Percentiles rank a stretch among this genome's conserved stretches.
These are phyloP conservation scores for Mycena chlorophos DNA, from an alignment of 768 basidiomycete genomes.

Conservation along the genomic window DNA sequence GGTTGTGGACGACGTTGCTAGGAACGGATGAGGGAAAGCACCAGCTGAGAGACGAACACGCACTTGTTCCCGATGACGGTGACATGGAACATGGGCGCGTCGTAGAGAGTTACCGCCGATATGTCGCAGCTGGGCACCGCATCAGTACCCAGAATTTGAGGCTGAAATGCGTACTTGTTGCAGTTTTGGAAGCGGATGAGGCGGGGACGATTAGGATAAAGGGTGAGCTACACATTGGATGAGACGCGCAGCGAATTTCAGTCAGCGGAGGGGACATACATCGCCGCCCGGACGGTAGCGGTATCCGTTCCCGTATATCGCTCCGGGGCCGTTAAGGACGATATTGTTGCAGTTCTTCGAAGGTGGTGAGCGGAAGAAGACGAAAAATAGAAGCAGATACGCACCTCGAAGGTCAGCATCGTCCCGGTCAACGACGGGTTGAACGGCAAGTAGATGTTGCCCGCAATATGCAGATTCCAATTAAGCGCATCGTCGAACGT, in stretches of 20 bases:
- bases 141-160: background rate
- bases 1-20: conserved; percentile 28
- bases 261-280: conserved; percentile 5
- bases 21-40: background rate
- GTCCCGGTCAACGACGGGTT: conserved; percentile 23
- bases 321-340: conserved; percentile 24
- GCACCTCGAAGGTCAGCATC: conserved; percentile 26
- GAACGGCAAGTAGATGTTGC: conserved; percentile 24
- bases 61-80: conserved; percentile 25
- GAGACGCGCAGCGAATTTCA: background rate
- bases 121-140: conserved; percentile 21
- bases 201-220: conserved; percentile 24
- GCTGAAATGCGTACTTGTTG: conserved; percentile 18
- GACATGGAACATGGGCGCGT: conserved; percentile 28
- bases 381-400: background rate
- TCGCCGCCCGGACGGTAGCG: conserved; percentile 24
- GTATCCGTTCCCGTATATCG: conserved; percentile 28
- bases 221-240: conserved; percentile 13
- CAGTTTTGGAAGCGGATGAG: conserved; percentile 28
- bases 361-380: background rate
- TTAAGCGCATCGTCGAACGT: conserved; percentile 23
- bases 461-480: conserved; percentile 27
- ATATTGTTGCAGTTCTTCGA: conserved; percentile 24
- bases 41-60: background rate
- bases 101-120: conserved; percentile 21